phyloP scores from a whole-genome alignment of 306 rosid genomes.

The Vigna hirtella region DNA sequence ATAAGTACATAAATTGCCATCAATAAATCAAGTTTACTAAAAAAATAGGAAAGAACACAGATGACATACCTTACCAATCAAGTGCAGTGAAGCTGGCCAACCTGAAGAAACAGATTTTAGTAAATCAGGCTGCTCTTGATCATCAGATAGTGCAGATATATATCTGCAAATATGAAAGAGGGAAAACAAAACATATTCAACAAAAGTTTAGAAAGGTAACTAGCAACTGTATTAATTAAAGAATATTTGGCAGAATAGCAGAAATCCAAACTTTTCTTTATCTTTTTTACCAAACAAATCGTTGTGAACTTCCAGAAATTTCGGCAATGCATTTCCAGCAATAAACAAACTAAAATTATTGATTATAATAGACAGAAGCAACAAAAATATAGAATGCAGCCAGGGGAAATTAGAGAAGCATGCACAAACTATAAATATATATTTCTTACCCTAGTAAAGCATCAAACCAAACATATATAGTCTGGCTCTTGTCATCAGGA shows the following conservation, averaged over 20 bases:
- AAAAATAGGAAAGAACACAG: constrained; percentile 30
- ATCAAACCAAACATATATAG: constrained; percentile 98
- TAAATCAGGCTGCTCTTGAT: constrained; percentile 62
- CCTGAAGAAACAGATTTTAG: constrained; percentile 75
- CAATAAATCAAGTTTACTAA: neutral
- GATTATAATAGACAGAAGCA: constrained; percentile 23
- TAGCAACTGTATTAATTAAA: constrained; percentile 28
- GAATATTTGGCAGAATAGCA: constrained; percentile 16
- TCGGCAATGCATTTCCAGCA: constrained; percentile 38
- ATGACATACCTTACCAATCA: constrained; percentile 88
- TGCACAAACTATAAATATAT: constrained; percentile 8
- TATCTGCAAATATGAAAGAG: constrained; percentile 62
- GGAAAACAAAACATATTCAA: neutral
- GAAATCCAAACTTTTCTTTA: constrained; percentile 20
- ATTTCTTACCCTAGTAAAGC: constrained; percentile 87
- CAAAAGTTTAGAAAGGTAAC: neutral
- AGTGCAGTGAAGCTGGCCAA: constrained; percentile 92
- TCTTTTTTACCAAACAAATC: constrained; percentile 29
- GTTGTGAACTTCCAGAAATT: constrained; percentile 20
- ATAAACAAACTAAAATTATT: constrained; percentile 6
- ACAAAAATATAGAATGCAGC: constrained; percentile 22
- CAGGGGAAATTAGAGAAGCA: constrained; percentile 4
- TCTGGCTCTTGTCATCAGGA: constrained; percentile 86
- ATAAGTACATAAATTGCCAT: neutral
- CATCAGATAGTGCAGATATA: constrained; percentile 88